Evolutionary conservation across 169 alveolate genomes (phyloP), one percentile per base, ranked within the genome.

Genomic region (Plasmodium sp.): DNA sequence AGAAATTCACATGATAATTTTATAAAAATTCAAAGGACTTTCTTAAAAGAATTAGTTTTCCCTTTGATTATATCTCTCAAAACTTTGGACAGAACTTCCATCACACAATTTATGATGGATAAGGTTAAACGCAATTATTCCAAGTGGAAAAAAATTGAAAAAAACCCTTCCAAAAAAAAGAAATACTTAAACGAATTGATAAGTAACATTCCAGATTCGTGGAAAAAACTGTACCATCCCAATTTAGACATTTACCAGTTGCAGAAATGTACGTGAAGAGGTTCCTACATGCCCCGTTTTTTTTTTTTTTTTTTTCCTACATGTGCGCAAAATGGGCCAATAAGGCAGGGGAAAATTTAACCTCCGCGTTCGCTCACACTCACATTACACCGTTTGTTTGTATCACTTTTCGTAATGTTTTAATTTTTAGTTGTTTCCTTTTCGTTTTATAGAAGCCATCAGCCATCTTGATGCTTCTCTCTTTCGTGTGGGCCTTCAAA

Each of bases 21-120:
- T 22, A 98, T 99, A 67, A 97, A 97, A 75, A 96, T 99, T 5
- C 99, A 99, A 91, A 97, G 98, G 34, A 99, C 99, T 16, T 99
- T 99, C 94, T 94, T 99, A 74, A 95, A 94, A 51, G 94, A 90
- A 80, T 71, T 90, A 67, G 94, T 79, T 31, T 80, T 43, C 54
- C 94, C 94, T 18, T 81, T 90, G 62, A 67, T 90, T 22, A 90
- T 3, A 62, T 90, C 84, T 34, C 79, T 90, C 14, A 81, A 90
- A 81, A 90, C 83, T 62, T 75, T 90, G 39, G 94, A 90, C 77
- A 79, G 71, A 18, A 90, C 79, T 31, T 34, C 93, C 41, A 86
- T 86, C 62, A 75, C 88, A 27, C 90, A 90, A 81, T 56, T 33
- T 71, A 90, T 90, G 94, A 41, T 90, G 48, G 77, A 81, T 27